A percentile compares a stretch with the other conserved stretches of the same genome.
phyloP scores from a whole-genome alignment of 176 grass and related monocot species.

The Aegilops longissima region DNA sequence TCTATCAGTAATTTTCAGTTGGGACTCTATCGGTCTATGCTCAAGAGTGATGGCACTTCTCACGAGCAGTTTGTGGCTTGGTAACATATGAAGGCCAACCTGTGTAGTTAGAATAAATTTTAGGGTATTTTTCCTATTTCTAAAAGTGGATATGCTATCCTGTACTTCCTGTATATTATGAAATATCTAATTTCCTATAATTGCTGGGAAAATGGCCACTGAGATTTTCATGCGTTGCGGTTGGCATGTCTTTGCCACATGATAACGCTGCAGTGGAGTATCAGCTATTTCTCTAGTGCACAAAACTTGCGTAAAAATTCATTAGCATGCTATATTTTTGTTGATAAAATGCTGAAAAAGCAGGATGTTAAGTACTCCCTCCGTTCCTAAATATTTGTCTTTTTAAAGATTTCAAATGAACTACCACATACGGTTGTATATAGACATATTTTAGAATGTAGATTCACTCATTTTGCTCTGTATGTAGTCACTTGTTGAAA shows the following conservation, averaged over 20 bases:
- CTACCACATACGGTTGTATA: too few relatives aligned
- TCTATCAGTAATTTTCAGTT: constrained; percentile 20
- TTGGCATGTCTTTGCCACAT: neutral
- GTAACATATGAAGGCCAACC: neutral
- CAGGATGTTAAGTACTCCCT: neutral
- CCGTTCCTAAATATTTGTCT: too few relatives aligned
- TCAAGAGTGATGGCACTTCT: constrained; percentile 1
- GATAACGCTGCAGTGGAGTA: neutral
- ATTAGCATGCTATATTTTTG: neutral
- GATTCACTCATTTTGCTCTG: too few relatives aligned
- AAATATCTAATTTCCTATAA: neutral
- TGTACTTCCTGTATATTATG: constrained; percentile 32
- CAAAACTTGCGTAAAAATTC: neutral
- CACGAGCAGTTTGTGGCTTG: neutral
- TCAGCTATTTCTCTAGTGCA: neutral
- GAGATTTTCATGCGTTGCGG: neutral
- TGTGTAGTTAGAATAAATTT: constrained; percentile 29
- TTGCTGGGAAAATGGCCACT: neutral
- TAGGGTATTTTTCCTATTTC: neutral
- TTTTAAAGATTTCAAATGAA: too few relatives aligned
- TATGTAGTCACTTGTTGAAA: too few relatives aligned
- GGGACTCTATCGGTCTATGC: neutral
- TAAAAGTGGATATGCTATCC: neutral
- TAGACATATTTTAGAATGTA: too few relatives aligned
- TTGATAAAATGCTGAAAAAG: neutral